Conservation (phyloP, 495 filamentous ascomycete species). For the Podospora conica region DNA sequence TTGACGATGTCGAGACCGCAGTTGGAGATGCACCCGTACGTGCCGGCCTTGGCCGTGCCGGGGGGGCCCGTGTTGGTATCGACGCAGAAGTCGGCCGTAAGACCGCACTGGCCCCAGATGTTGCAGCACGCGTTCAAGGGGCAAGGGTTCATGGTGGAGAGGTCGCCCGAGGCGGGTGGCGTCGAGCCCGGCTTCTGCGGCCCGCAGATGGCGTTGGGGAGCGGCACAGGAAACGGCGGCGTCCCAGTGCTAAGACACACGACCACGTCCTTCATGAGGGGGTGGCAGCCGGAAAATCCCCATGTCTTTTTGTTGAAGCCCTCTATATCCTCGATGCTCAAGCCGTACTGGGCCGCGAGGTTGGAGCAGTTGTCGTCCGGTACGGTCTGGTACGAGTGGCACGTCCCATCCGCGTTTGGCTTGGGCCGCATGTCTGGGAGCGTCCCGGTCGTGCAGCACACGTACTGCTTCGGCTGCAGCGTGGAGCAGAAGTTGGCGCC, state of each 20-base stretch:
- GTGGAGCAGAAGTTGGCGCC: conserved; percentile 29
- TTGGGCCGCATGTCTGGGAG: conserved; percentile 34
- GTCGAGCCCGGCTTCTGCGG: conserved; percentile 36
- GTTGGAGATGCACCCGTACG: conserved; percentile 44
- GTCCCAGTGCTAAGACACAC: conserved; percentile 46
- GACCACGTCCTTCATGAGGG: conserved; percentile 17
- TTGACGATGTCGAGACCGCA: conserved; percentile 38
- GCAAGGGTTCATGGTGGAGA: conserved; percentile 29
- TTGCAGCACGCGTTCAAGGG: conserved; percentile 33
- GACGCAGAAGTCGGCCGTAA: conserved; percentile 41
- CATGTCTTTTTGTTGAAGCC: conserved; percentile 43
- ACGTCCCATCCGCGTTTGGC: conserved; percentile 39
- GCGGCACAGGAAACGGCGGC: conserved; percentile 39
- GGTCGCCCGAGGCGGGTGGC: conserved; percentile 10
- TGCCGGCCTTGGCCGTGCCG: conserved; percentile 27
- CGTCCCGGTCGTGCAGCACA: conserved; percentile 42
- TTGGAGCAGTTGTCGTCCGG: conserved; percentile 29
- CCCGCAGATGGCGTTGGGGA: conserved; percentile 39
- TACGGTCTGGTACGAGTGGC: conserved; percentile 28
- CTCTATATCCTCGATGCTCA: conserved; percentile 34
- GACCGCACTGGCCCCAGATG: conserved; percentile 46
- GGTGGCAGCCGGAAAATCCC: conserved; percentile 45
- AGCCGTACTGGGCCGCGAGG: conserved; percentile 21
- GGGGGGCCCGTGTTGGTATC: conserved; percentile 32
- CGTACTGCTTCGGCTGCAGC: conserved; percentile 30